Evolutionary conservation across 2,329 filamentous ascomycete genomes (phyloP).

Genomic region (Setomelanomma holmii): DNA sequence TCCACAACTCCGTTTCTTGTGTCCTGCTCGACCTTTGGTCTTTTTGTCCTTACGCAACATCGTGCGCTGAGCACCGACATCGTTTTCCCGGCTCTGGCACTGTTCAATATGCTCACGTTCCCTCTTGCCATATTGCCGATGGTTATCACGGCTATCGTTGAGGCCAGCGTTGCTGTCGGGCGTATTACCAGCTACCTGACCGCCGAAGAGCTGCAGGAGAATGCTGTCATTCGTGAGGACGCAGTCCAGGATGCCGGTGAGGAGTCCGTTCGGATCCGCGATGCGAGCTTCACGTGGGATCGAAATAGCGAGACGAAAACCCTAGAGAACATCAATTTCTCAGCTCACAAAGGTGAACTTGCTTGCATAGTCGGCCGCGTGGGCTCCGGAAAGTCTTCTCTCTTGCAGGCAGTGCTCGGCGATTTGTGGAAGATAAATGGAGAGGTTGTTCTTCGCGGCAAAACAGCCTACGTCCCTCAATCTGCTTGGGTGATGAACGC

Average conservation of each 20-base stretch:
- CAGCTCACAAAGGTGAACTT: slow-evolving; percentile 89
- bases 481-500: slow-evolving; percentile 98
- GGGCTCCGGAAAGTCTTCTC: slow-evolving; percentile 92
- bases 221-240: slow-evolving; percentile 76
- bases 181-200: slow-evolving; percentile 84
- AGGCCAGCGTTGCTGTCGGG: slow-evolving; percentile 89
- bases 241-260: slow-evolving; percentile 79
- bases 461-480: slow-evolving; percentile 90
- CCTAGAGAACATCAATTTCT: slow-evolving; percentile 85
- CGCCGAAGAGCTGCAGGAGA: slow-evolving; percentile 86
- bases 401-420: slow-evolving; percentile 86
- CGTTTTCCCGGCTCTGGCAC: slow-evolving; percentile 88
- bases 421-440: slow-evolving; percentile 91
- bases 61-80: slow-evolving; percentile 89
- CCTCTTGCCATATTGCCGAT: slow-evolving; percentile 93
- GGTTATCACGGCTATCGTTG: slow-evolving; percentile 96
- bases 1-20: slow-evolving; percentile 96
- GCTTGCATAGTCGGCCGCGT: slow-evolving; percentile 93
- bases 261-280: slow-evolving; percentile 81
- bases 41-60: slow-evolving; percentile 87
- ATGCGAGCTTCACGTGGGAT: slow-evolving; percentile 95
- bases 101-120: slow-evolving; percentile 97
- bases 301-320: slow-evolving; percentile 73
- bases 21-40: slow-evolving; percentile 93
- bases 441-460: slow-evolving; percentile 80